phyloP scores from a whole-genome alignment of 2,329 filamentous ascomycete genomes.

The Aspergillus sp. region DNA sequence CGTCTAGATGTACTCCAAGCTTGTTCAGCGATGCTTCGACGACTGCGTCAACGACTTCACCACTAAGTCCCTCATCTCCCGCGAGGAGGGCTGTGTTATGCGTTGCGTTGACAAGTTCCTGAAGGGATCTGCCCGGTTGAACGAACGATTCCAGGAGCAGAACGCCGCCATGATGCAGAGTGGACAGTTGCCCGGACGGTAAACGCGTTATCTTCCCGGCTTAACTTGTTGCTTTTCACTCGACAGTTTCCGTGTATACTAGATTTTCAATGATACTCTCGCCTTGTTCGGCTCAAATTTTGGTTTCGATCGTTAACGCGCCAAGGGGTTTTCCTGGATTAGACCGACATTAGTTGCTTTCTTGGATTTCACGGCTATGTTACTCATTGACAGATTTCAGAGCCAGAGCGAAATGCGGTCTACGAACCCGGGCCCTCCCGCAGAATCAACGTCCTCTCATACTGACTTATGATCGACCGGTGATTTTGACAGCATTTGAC shows the following conservation, averaged over 20 bases:
- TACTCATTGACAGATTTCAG: too few relatives aligned
- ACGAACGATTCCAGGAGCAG: slow-evolving; percentile 83
- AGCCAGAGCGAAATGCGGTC: too few relatives aligned
- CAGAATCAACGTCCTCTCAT: too few relatives aligned
- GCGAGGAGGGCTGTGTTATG: slow-evolving; percentile 88
- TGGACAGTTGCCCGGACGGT: slow-evolving; percentile 50
- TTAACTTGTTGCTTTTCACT: slow-evolving; percentile 9
- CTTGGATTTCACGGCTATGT: too few relatives aligned
- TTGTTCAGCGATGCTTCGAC: slow-evolving; percentile 75
- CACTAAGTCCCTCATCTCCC: slow-evolving; percentile 84
- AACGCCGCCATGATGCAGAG: slow-evolving; percentile 67
- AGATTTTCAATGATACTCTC: slow-evolving; percentile 22
- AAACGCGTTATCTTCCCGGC: slow-evolving; percentile 19
- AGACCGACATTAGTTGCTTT: too few relatives aligned
- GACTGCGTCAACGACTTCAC: slow-evolving; percentile 98
- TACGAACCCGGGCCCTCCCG: too few relatives aligned
- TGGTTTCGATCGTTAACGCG: background rate
- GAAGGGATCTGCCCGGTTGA: slow-evolving; percentile 84
- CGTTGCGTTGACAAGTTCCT: slow-evolving; percentile 96
- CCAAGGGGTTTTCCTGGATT: background rate
- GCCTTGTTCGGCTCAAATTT: slow-evolving; percentile 8
- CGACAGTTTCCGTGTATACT: slow-evolving; percentile 19
- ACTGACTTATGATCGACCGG: too few relatives aligned
- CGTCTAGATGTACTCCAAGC: slow-evolving; percentile 63
- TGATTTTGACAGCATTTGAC: too few relatives aligned